Evolutionary conservation across 2,329 filamentous ascomycete genomes (phyloP).

Genomic region (Fusarium sp.): DNA sequence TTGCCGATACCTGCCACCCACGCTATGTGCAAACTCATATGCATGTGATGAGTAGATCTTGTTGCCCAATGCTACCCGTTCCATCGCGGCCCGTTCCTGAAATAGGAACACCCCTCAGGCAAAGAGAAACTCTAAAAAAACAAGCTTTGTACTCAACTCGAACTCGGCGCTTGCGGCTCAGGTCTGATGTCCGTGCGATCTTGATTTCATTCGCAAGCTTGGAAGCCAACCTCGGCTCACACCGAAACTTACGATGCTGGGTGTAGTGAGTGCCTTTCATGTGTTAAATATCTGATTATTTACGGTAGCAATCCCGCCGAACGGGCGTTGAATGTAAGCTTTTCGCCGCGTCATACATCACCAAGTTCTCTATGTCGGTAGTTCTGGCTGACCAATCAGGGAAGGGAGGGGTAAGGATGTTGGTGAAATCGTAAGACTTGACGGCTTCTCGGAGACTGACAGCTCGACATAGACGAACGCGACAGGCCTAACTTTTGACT

Average conservation of each 20-base stretch:
- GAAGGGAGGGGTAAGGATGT: accelerated
- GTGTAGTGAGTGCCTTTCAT: background rate
- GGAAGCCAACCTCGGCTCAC: background rate
- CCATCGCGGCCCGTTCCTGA: background rate
- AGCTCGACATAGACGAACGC: accelerated
- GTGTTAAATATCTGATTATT: background rate
- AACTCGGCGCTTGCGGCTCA: too few relatives aligned
- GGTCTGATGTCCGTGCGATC: too few relatives aligned
- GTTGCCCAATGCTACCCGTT: background rate
- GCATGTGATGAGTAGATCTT: background rate
- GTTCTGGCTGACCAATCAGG: background rate
- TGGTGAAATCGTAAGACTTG: background rate
- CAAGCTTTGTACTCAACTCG: too few relatives aligned
- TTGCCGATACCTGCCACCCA: background rate
- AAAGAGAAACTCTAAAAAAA: too few relatives aligned
- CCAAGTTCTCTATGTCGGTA: background rate
- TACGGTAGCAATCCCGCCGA: accelerated
- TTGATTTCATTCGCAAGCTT: too few relatives aligned
- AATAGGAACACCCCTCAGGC: accelerated
- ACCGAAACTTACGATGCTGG: accelerated
- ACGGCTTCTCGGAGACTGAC: background rate
- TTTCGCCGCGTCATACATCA: background rate
- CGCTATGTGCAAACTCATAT: background rate
- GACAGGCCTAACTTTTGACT: accelerated
- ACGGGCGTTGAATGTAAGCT: accelerated